phyloP scores from a whole-genome alignment of 768 basidiomycete species.

The Zangia roseola region DNA sequence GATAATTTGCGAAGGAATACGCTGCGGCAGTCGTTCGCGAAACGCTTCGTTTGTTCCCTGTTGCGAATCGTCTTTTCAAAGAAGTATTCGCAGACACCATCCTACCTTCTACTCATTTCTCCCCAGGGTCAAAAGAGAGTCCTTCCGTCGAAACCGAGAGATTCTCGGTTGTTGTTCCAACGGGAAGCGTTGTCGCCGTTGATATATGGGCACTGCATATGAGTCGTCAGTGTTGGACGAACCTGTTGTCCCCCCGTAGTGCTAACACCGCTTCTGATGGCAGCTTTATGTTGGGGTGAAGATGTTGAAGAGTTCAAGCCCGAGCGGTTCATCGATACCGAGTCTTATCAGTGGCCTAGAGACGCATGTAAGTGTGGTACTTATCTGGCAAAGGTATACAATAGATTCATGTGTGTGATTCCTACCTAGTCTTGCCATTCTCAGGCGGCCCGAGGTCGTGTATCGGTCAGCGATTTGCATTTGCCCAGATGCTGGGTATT shows the following conservation, averaged over 20 bases:
- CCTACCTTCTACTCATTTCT: slow-evolving; percentile 36
- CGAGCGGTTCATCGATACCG: slow-evolving; percentile 50
- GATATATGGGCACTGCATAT: slow-evolving; percentile 44
- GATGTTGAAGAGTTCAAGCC: slow-evolving; percentile 46
- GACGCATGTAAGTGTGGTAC: slow-evolving; percentile 40
- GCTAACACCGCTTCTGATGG: too few species aligned
- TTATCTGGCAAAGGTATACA: neutral
- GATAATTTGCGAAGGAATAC: slow-evolving; percentile 36
- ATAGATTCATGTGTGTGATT: neutral
- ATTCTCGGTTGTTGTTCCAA: slow-evolving; percentile 35
- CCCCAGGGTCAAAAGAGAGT: slow-evolving; percentile 16
- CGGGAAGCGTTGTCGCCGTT: slow-evolving; percentile 39
- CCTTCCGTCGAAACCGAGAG: slow-evolving; percentile 25
- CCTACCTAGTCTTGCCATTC: slow-evolving; percentile 41
- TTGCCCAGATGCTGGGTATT: slow-evolving; percentile 41
- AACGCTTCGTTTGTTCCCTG: slow-evolving; percentile 43
- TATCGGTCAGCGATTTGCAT: slow-evolving; percentile 50
- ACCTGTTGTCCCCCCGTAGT: neutral
- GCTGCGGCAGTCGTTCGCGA: slow-evolving; percentile 44
- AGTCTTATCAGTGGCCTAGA: slow-evolving; percentile 50
- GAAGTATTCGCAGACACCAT: slow-evolving; percentile 34
- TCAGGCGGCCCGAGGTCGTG: slow-evolving; percentile 45
- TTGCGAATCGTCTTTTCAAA: slow-evolving; percentile 37
- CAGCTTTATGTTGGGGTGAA: slow-evolving; percentile 51
- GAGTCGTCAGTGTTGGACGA: slow-evolving; percentile 38